Evolutionary conservation across 1,139 yeast species (phyloP), one percentile per base, ranked within the genome.

Genomic region (Hemisphaericaspora xylofermentans): DNA sequence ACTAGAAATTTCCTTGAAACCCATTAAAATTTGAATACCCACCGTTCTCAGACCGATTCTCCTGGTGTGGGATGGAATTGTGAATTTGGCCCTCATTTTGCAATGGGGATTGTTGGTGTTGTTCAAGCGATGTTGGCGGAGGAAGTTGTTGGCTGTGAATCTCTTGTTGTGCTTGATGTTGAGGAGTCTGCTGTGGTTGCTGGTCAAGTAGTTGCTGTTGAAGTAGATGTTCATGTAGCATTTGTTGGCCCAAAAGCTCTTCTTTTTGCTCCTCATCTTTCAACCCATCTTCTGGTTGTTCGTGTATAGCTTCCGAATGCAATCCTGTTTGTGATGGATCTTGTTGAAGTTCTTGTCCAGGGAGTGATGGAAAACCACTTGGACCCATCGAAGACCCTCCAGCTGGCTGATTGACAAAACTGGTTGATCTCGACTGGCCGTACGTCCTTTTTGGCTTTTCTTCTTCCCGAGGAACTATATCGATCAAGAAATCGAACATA

Each of bases 401-500:
- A 25, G 44, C 19, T 29, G 36, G 35, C 24, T 30, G 36, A 36
- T 37, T 37, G 4, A 38, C 35, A 33, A 39, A 53, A 24, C 51
- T 48, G 24, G 45, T 45, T 13, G 59, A 36, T 36, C 58, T 46
- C 4, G 56, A 27, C 43, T 42, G 57, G 9, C 52, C 31, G 13
- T 56, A 43, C 36, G 48, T 48, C 45, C 68, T 74, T 50, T 76
- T 78, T 4, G 80, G 77, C 53, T 75, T 76, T 44, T 81, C 84
- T 54, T 80, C 86, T 50, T 81, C 87, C 44, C 98, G 71, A 7
- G 98, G 98, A 6, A 93, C 98, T 33, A 93, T 89, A 60, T 93
- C 98, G 52, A 93, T 93, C 44, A 93, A 67, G 58, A 93, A 93
- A 59, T 93, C 98, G 72, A 91, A 93, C 96, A 93, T 91, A 62